Evolutionary conservation across 1,284 basidiomycete species (phyloP), one percentile per base, ranked within the genome.

Genomic region (Microbotryomycetes sp.): DNA sequence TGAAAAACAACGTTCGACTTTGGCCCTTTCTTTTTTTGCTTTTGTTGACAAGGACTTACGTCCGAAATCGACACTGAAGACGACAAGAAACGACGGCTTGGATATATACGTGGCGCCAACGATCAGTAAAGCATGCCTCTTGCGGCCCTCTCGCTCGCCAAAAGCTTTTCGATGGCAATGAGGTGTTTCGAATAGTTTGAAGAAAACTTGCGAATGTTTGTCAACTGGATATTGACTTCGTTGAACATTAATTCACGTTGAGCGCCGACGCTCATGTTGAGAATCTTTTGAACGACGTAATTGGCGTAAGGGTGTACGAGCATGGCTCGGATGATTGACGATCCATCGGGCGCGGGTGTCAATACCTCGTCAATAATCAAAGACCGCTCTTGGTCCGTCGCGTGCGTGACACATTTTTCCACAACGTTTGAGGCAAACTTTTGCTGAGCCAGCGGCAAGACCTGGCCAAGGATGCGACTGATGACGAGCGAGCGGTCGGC

Each of bases 361-460:
- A 76, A 70, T 16, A 76, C 64, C 62, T 77, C 76, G 48, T 73
- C 72, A 61, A 77, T 71, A 7, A 77, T 51, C 52, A 74, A 67
- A 26, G 62, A 61, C 53, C 76, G 74, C 60, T 72, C 69, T 18
- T 61, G 62, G 4, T 61, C 61, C 21, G 57, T 64, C 11, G 63
- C 67, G 59, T 69, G 56, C 6, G 67, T 46, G 51, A 72, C 64
- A 52, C 70, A 72, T 54, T 72, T 72, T 78, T 98, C 96, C 73
- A 91, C 88, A 21, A 98, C 96, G 72, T 98, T 98, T 5, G 89
- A 93, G 1, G 94, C 92, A 72, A 94, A 97, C 76, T 97, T 97
- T 78, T 97, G 93, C 52, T 85, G 83, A 1, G 71, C 68, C 31
- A 77, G 83, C 64, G 80, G 78, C 31, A 92, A 75, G 73, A 98